A percentile compares a stretch with the other conserved stretches of the same genome.
These are phyloP conservation scores for Aspergillus ellipticus DNA, from an alignment of 495 filamentous ascomycete species.

Conservation along the genomic window DNA sequence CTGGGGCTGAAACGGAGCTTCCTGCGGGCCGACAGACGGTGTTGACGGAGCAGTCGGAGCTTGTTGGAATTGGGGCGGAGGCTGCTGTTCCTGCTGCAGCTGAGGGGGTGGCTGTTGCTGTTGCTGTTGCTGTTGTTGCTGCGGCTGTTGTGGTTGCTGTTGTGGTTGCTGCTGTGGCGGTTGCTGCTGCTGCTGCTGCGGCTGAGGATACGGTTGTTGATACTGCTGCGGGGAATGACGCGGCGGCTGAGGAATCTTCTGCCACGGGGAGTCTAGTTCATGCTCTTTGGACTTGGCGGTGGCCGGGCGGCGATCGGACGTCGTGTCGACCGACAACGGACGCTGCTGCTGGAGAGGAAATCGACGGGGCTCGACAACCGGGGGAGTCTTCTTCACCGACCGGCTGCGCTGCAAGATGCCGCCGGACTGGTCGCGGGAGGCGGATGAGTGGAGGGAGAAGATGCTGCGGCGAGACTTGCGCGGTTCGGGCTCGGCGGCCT, in stretches of 20 bases:
- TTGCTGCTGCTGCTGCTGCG: not conserved
- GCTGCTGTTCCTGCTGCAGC: not conserved
- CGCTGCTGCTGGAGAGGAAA: conserved; percentile 2
- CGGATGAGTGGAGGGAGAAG: conserved; percentile 21
- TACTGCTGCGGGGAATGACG: not conserved
- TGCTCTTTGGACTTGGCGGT: conserved; percentile 8
- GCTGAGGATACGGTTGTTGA: conserved; percentile 3
- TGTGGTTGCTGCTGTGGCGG: conserved; percentile 9
- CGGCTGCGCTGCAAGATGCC: conserved; percentile 17
- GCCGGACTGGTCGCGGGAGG: conserved; percentile 10
- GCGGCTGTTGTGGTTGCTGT: conserved; percentile 5
- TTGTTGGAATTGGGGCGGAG: not conserved
- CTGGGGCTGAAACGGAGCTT: not conserved
- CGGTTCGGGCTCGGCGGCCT: conserved; percentile 15
- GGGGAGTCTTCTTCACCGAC: conserved; percentile 13
- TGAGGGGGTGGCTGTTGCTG: not conserved
- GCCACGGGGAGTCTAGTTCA: conserved; percentile 5
- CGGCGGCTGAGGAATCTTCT: not conserved
- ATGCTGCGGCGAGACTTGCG: conserved; percentile 21
- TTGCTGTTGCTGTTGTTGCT: not conserved
- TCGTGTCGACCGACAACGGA: conserved; percentile 14
- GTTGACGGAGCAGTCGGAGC: not conserved
- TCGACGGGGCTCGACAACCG: conserved; percentile 8
- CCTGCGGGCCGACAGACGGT: not conserved
- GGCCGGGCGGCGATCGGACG: conserved; percentile 2